These are phyloP conservation scores for sweet orange (Citrus sinensis) DNA, from an alignment of 345 rosid genomes.

Conservation along the genomic window DNA sequence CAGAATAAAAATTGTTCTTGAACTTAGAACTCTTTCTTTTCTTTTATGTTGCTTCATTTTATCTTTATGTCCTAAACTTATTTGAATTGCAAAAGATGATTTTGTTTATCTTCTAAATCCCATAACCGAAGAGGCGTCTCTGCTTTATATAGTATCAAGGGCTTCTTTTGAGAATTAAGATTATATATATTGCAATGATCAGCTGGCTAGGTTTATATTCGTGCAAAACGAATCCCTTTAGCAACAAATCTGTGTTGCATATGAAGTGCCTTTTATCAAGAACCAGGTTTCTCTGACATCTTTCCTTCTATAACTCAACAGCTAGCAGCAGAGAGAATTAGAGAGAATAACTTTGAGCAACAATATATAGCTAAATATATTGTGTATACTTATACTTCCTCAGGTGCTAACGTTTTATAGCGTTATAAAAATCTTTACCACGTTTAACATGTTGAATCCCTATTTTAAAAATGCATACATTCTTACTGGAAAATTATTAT, in stretches of 20 bases:
- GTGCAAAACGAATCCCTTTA: background rate
- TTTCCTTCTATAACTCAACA: background rate
- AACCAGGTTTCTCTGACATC: background rate
- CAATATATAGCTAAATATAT: background rate
- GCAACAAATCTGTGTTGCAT: background rate
- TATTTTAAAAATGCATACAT: too few relatives aligned
- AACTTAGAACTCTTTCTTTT: background rate
- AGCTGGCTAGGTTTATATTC: background rate
- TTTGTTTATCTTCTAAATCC: background rate
- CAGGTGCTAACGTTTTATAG: too few relatives aligned
- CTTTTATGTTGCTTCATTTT: background rate
- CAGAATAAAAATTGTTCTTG: background rate
- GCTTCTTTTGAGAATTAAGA: background rate
- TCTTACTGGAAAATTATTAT: too few relatives aligned
- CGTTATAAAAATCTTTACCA: too few relatives aligned
- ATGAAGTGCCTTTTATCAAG: background rate
- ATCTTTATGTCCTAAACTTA: conserved; percentile 1
- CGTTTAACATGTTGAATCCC: too few relatives aligned
- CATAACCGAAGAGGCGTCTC: background rate
- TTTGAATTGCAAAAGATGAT: background rate
- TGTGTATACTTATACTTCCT: too few relatives aligned
- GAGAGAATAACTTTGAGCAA: background rate
- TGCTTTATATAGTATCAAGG: background rate
- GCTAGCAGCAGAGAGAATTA: background rate
- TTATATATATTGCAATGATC: background rate